phyloP scores from a whole-genome alignment of 2,329 filamentous ascomycete species.

The Neofusicoccum cordaticola region DNA sequence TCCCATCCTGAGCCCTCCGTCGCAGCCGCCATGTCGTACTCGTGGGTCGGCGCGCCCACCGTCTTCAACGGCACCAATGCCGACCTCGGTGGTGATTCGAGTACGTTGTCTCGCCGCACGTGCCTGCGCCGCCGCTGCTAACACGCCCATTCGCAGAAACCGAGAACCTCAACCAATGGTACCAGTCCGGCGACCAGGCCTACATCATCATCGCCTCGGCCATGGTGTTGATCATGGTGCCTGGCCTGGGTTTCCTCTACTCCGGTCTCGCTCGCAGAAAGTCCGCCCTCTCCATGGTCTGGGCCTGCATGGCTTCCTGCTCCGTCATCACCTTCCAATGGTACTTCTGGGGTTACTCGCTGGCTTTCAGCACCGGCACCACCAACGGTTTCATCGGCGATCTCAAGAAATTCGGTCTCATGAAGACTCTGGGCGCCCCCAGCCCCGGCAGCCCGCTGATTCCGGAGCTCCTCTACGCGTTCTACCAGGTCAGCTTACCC shows the following conservation, averaged over 20 bases:
- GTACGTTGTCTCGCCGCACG: constrained; percentile 50
- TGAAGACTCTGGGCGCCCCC: constrained; percentile 77
- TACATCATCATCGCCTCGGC: constrained; percentile 87
- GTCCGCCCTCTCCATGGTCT: constrained; percentile 94
- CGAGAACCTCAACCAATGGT: constrained; percentile 96
- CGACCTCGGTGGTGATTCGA: constrained; percentile 70
- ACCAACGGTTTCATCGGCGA: constrained; percentile 92
- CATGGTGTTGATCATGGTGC: constrained; percentile 96
- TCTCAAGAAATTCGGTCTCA: constrained; percentile 82
- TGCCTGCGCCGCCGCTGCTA: neutral
- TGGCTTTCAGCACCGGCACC: constrained; percentile 80
- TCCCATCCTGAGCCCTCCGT: neutral
- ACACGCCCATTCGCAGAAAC: constrained; percentile 52
- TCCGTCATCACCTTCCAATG: constrained; percentile 94
- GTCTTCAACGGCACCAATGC: constrained; percentile 55
- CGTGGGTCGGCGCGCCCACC: constrained; percentile 45
- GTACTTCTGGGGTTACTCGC: constrained; percentile 99
- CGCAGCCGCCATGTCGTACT: constrained; percentile 48
- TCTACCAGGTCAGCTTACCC: constrained; percentile 70
- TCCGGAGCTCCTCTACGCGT: constrained; percentile 85
- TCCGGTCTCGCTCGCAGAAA: constrained; percentile 96
- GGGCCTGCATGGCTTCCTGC: constrained; percentile 92
- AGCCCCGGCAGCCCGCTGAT: constrained; percentile 85
- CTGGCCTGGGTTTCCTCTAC: constrained; percentile 95
- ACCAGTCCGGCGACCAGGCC: constrained; percentile 83